Evolutionary conservation across 169 alveolate genomes (phyloP).

Genomic region (Babesia caballi): DNA sequence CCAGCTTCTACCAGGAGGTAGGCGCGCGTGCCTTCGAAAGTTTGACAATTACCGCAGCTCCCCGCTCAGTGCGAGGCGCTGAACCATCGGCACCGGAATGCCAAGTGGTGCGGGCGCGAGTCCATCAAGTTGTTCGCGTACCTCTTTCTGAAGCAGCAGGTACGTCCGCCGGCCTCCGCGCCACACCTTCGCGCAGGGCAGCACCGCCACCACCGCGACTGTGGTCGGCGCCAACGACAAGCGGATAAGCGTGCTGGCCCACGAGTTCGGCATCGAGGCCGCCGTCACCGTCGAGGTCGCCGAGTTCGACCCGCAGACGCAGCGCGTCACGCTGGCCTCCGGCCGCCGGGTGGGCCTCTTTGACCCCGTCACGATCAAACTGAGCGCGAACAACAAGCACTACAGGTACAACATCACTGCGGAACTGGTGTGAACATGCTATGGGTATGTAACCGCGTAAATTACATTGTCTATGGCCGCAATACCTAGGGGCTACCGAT

Average conservation of each 20-base stretch:
- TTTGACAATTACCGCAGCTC: constrained; percentile 69
- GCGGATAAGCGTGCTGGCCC: constrained; percentile 60
- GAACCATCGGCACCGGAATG: constrained; percentile 88
- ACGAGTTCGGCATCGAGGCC: constrained; percentile 45
- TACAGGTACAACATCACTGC: constrained; percentile 68
- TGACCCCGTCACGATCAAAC: constrained; percentile 62
- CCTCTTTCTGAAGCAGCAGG: constrained; percentile 83
- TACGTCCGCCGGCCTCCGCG: constrained; percentile 26
- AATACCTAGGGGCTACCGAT: background rate
- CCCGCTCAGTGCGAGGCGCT: constrained; percentile 87
- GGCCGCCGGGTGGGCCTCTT: constrained; percentile 54
- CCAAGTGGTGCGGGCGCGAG: constrained; percentile 91
- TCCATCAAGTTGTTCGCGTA: constrained; percentile 87
- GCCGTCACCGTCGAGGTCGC: constrained; percentile 50
- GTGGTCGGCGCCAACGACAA: constrained; percentile 74
- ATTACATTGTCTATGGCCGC: constrained; percentile 9
- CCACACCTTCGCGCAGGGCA: constrained; percentile 56
- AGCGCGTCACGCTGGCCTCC: constrained; percentile 32
- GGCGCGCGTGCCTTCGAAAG: constrained; percentile 7
- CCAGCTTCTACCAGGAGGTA: constrained; percentile 52
- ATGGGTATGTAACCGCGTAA: background rate
- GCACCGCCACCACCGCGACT: constrained; percentile 53
- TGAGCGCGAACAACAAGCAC: constrained; percentile 61
- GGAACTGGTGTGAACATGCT: constrained; percentile 32
- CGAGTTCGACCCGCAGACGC: constrained; percentile 48